Percentiles rank a stretch among this genome's conserved stretches.
Conservation (phyloP, 2,329 filamentous ascomycete species). For the Hymenoscyphus infarciens region DNA sequence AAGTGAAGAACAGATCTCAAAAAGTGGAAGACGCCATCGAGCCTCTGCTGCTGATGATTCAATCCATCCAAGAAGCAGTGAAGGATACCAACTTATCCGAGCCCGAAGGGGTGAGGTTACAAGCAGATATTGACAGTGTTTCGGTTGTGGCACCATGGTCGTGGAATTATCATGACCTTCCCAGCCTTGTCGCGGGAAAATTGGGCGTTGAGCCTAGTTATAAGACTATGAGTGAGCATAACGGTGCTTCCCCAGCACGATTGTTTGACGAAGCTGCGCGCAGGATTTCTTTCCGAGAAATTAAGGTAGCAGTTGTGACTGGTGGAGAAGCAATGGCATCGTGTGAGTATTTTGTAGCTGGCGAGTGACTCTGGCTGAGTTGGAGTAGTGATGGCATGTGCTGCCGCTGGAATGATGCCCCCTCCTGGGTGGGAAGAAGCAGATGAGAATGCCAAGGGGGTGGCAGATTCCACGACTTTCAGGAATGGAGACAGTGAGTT, state of each 20-base stretch:
- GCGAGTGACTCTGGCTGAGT: constrained; percentile 31
- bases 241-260: constrained; percentile 59
- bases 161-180: constrained; percentile 60
- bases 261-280: constrained; percentile 62
- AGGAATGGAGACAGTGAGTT: constrained; percentile 41
- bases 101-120: constrained; percentile 36
- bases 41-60: constrained; percentile 55
- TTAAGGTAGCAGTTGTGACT: constrained; percentile 54
- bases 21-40: constrained; percentile 52
- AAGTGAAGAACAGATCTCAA: constrained; percentile 55
- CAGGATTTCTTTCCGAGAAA: constrained; percentile 50
- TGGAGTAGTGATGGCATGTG: constrained; percentile 48
- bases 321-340: constrained; percentile 64
- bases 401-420: constrained; percentile 49
- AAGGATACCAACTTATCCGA: constrained; percentile 43
- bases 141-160: constrained; percentile 62
- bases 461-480: constrained; percentile 49
- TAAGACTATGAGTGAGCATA: constrained; percentile 53
- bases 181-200: constrained; percentile 47
- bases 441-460: constrained; percentile 43
- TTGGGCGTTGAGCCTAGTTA: constrained; percentile 47
- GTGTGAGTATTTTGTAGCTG: constrained; percentile 36
- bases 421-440: constrained; percentile 57
- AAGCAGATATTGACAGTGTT: constrained; percentile 52
- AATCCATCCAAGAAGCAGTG: constrained; percentile 51